phyloP scores from a whole-genome alignment of 2,329 filamentous ascomycete genomes.

The Metarhizium album region DNA sequence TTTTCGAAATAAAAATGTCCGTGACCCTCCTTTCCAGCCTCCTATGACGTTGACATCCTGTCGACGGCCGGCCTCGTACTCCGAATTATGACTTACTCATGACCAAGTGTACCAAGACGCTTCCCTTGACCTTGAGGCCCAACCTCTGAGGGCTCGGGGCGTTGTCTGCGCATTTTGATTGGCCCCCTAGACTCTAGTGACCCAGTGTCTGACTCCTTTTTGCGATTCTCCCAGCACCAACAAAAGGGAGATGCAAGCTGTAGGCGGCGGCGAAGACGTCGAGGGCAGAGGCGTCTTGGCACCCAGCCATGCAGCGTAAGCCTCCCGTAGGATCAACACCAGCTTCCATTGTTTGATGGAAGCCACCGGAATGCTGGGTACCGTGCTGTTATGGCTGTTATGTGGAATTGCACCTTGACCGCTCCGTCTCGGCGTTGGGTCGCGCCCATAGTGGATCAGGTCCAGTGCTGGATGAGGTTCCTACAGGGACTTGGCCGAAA shows the following conservation, averaged over 20 bases:
- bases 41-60: neutral
- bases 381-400: conserved; percentile 6
- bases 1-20: too few relatives aligned
- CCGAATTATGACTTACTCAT: too few relatives aligned
- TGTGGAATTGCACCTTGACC: neutral
- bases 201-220: neutral
- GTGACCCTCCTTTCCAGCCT: neutral
- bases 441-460: neutral
- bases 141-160: neutral
- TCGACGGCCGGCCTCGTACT: too few relatives aligned
- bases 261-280: neutral
- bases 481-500: neutral
- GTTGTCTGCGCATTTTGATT: neutral
- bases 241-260: neutral
- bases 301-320: neutral
- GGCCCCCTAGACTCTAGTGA: neutral
- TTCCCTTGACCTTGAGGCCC: neutral
- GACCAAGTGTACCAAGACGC: neutral
- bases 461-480: neutral
- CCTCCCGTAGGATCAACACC: neutral
- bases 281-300: neutral
- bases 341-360: neutral
- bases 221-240: neutral
- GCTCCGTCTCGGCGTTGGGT: conserved; percentile 1
- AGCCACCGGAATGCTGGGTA: conserved; percentile 3